Evolutionary conservation across 805 yeast genomes (phyloP).

Genomic region (Ogataea henricii): DNA sequence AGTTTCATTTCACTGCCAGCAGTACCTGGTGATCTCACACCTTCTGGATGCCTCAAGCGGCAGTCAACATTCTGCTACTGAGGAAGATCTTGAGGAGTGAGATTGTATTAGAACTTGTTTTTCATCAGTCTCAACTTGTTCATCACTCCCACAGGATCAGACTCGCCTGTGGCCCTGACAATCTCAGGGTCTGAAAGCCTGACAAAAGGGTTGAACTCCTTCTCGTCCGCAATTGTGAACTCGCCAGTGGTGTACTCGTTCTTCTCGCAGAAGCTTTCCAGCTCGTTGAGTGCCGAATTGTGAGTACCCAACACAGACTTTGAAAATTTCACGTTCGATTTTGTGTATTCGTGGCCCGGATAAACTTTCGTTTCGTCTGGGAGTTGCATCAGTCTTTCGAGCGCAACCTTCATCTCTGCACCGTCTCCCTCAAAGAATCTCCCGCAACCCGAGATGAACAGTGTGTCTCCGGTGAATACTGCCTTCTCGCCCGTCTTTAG

Average conservation of each 20-base stretch:
- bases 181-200: slow-evolving; percentile 67
- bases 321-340: slow-evolving; percentile 77
- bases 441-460: slow-evolving; percentile 94
- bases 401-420: slow-evolving; percentile 71
- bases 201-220: slow-evolving; percentile 87
- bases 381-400: slow-evolving; percentile 60
- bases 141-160: slow-evolving; percentile 62
- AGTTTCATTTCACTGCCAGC: no score
- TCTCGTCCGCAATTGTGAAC: slow-evolving; percentile 84
- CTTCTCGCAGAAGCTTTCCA: slow-evolving; percentile 50
- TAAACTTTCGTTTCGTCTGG: slow-evolving; percentile 74
- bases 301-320: slow-evolving; percentile 55
- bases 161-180: slow-evolving; percentile 55
- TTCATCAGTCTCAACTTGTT: slow-evolving; percentile 54
- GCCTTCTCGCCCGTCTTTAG: slow-evolving; percentile 61
- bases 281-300: slow-evolving; percentile 50
- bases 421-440: slow-evolving; percentile 93
- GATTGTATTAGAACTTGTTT: slow-evolving; percentile 8
- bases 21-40: no score
- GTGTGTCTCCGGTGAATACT: slow-evolving; percentile 94
- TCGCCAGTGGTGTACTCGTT: slow-evolving; percentile 82
- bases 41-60: no score
- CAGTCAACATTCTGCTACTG: no score
- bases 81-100: no score
- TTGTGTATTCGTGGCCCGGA: slow-evolving; percentile 97